Evolutionary conservation across 345 rosid genomes (phyloP), one percentile per base, ranked within the genome.

Genomic region (Dipteronia dyeriana): DNA sequence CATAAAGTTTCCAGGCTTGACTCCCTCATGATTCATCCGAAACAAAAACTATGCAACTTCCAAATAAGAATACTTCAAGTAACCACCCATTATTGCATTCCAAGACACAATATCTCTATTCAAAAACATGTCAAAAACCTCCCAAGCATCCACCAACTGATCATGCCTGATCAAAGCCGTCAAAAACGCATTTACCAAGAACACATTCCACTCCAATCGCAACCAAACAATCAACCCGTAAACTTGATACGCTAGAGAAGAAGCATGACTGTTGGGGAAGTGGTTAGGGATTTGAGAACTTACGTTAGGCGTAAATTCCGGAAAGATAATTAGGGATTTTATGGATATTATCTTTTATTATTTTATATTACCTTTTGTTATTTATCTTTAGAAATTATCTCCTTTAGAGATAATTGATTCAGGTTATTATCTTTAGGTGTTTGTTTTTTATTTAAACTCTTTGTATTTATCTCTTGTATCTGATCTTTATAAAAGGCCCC

Each of bases 61-160:
- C 2, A 61, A 41, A 59, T 67, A 84, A 51, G 80, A 85, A 38
- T 56, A 51, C 78, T 82, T 84, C 82, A 82, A 76, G 67, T 81
- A 34, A n/a, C 92, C 91, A 68, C 79, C 84, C 85, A 87, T 79
- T 81, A 87, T 75, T 2, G 88, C 85, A 81, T 89, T 89, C 91
- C 92, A 89, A 49, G 91, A 79, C 29, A 89, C 91, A 12, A 83
- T 69, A 70, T 89, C 89, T 68, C 84, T 86, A 74, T 49, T n/a
- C 9, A 12, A 22, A 72, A 79, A 75, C 69, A 75, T 72, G 43
- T 82, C 75, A n/a, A 89, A 89, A 60, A 85, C 79, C 66, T 61
- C 75, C 72, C 72, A 43, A 68, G 89, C 93, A 66, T 87, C 91
- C 57, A 34, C 41, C 78, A 85, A 61, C 45, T 68, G 51, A 45